Percentiles rank a stretch among this genome's conserved stretches.
phyloP scores from a whole-genome alignment of 129 eudicot genomes.

The Artemisia annua region DNA sequence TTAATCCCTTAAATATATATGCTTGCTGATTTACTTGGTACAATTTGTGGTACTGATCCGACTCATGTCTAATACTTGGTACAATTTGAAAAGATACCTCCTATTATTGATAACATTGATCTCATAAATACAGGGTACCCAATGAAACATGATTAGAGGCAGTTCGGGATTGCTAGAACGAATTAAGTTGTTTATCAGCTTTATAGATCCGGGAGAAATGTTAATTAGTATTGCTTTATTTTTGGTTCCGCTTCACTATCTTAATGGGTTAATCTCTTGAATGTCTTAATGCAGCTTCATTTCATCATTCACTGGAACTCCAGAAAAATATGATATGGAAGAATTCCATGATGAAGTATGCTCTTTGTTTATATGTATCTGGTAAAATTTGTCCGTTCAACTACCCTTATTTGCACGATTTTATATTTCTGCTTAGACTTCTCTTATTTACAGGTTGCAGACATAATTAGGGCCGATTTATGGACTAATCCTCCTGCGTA shows the following conservation, averaged over 20 bases:
- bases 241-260: background rate
- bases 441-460: slow-evolving; percentile 63
- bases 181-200: no score
- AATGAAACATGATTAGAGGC: no score
- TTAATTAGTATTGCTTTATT: background rate
- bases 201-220: no score
- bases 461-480: slow-evolving; percentile 84
- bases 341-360: slow-evolving; percentile 80
- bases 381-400: background rate
- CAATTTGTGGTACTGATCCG: no score
- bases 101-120: no score
- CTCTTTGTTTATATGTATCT: background rate
- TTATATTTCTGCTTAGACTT: background rate
- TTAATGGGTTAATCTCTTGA: background rate
- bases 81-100: no score
- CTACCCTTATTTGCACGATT: background rate
- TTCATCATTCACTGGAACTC: slow-evolving; percentile 68
- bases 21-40: no score
- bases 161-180: no score
- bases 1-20: no score
- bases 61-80: no score
- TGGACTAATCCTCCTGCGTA: slow-evolving; percentile 89
- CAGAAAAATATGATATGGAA: slow-evolving; percentile 47
- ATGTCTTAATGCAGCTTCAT: slow-evolving; percentile 63
- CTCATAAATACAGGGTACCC: no score